Evolutionary conservation across 768 basidiomycete genomes (phyloP), one percentile per base, ranked within the genome.

Genomic region (Collybia sp.): DNA sequence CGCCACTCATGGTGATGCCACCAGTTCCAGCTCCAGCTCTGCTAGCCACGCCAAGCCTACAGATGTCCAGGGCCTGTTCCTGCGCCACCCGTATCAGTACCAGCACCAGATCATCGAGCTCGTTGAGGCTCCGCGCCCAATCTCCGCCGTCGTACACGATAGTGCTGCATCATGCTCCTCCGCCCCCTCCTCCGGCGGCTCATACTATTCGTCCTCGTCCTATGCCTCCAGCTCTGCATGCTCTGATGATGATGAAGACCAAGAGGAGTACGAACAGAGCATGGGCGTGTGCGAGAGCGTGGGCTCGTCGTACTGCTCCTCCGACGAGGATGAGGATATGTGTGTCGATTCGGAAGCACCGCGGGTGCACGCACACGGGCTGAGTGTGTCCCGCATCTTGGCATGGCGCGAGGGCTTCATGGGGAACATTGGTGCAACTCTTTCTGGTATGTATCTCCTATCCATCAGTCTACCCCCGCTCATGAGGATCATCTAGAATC

Each of bases 261-360:
- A 68, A 51, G 61, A 73, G 47, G 76, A 76, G n/a, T 25, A 25
- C 8, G 25, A 25, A 8, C 4, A 25, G 4, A 25, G 25, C n/a
- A n/a, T n/a, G n/a, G n/a, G n/a, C 8, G 25, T 25, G 8, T 25
- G 25, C 25, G 25, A 25, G 52, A 62, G 60, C n/a, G 66, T 62
- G 18, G 73, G 72, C 61, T 73, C 79, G 0, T 86, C 83, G 0
- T 88, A 87, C 52, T 88, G 85, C 70, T 88, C 86, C 15, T 88
- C 85, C 15, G 77, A 78, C 52, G 53, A 33, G 47, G 47, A 42
- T 55, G 49, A 18, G 52, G 39, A 17, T n/a, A 6, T 58, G 53
- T 40, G 50, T 35, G 49, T 48, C 48, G 13, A 41, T 38, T 25
- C 40, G 49, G 52, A 69, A 18, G 69, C 73, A 32, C 45, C 58